phyloP scores from a whole-genome alignment of 345 rosid species.

The thale cress (Arabidopsis thaliana) region DNA sequence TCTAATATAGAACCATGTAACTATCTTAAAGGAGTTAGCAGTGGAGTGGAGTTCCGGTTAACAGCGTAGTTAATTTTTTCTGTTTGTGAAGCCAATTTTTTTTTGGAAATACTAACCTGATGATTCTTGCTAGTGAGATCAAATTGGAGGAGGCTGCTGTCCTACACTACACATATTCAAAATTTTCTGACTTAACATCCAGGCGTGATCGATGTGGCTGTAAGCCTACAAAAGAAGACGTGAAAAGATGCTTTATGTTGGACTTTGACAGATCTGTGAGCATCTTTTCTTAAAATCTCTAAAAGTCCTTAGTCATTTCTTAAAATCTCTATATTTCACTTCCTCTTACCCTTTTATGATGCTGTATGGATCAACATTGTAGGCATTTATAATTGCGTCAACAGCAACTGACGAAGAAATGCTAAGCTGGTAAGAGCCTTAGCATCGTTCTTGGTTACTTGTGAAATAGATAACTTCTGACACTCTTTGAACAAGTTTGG shows the following conservation, averaged over 20 bases:
- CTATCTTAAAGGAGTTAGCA: slow-evolving; percentile 6
- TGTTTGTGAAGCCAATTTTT: not conserved
- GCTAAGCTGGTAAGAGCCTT: slow-evolving; percentile 73
- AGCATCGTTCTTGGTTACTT: slow-evolving; percentile 6
- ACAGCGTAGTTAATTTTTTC: not conserved
- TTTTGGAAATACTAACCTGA: not conserved
- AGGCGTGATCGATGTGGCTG: slow-evolving; percentile 96
- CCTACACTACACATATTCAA: slow-evolving; percentile 88
- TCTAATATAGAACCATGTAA: slow-evolving; percentile 4
- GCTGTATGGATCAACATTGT: slow-evolving; percentile 40
- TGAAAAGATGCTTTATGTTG: slow-evolving; percentile 97
- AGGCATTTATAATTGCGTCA: slow-evolving; percentile 98
- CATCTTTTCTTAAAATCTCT: slow-evolving; percentile 27
- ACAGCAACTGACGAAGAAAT: slow-evolving; percentile 94
- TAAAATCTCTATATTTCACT: not conserved
- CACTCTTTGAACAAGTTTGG: slow-evolving; percentile 5
- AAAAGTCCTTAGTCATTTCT: not conserved
- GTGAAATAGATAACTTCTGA: not conserved
- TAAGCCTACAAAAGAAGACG: slow-evolving; percentile 96
- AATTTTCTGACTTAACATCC: slow-evolving; percentile 91
- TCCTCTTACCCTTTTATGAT: not conserved
- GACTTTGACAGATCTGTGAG: slow-evolving; percentile 95
- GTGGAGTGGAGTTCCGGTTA: slow-evolving; percentile 2
- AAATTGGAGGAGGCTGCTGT: slow-evolving; percentile 98
- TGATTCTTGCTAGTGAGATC: slow-evolving; percentile 61